Conservation (phyloP, 139 green algal species). For the Chlorella sp. region DNA sequence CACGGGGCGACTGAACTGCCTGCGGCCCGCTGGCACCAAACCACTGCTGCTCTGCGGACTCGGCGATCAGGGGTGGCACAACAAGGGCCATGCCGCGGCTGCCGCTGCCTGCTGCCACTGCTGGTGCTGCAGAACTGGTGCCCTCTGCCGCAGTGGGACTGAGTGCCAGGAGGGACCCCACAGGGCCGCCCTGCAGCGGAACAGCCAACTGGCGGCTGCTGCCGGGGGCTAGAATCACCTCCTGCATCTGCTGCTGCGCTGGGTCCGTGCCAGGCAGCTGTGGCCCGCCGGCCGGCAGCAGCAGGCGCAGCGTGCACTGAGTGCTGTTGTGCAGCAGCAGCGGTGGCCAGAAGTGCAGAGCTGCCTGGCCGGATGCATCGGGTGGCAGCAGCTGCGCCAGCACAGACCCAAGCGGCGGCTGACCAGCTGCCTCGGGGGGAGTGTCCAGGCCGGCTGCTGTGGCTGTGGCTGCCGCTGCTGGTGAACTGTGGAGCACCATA, state of each 20-base stretch:
- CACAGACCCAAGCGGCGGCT: conserved; percentile 23
- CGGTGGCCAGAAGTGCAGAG: conserved; percentile 38
- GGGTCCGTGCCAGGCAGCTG: neutral
- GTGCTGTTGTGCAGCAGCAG: conserved; percentile 40
- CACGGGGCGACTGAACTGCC: neutral
- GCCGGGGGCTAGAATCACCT: conserved; percentile 1
- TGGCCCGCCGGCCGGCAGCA: neutral
- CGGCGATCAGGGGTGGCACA: conserved; percentile 16
- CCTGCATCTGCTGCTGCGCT: neutral
- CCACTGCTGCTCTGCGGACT: conserved; percentile 29
- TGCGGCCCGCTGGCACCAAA: conserved; percentile 1
- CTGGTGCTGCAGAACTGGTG: neutral
- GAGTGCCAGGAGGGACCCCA: conserved; percentile 5
- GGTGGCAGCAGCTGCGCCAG: conserved; percentile 28
- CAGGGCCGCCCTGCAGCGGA: conserved; percentile 8
- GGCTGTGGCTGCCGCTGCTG: conserved; percentile 12
- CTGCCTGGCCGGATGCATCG: conserved; percentile 26
- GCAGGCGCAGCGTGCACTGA: conserved; percentile 24
- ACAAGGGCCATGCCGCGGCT: neutral
- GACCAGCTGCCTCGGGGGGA: neutral
- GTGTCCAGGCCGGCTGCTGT: neutral
- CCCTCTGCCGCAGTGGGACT: neutral
- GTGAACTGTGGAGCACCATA: conserved; percentile 20
- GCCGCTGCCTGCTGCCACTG: neutral
- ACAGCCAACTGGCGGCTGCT: conserved; percentile 5